These are phyloP conservation scores for Suillus fuscotomentosus DNA, from an alignment of 768 basidiomycete species.

Conservation along the genomic window DNA sequence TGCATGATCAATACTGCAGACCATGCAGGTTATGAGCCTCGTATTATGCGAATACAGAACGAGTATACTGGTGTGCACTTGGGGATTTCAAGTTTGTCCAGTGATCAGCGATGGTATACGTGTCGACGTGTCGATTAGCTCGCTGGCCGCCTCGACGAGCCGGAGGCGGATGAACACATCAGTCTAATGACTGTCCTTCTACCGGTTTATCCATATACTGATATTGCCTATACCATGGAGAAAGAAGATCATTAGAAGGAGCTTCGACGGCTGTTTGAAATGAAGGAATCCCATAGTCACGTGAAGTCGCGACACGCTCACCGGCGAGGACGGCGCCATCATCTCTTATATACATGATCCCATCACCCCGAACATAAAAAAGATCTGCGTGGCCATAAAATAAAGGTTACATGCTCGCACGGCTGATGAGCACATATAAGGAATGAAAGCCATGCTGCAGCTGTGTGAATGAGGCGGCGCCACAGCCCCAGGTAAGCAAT, in stretches of 20 bases:
- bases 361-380: neutral
- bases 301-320: neutral
- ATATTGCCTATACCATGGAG: neutral
- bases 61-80: neutral
- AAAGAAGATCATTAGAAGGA: neutral
- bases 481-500: too few relatives aligned
- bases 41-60: neutral
- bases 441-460: neutral
- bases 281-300: too few relatives aligned
- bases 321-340: neutral
- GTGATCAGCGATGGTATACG: neutral
- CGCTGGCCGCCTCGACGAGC: neutral
- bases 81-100: neutral
- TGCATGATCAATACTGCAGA: neutral
- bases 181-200: neutral
- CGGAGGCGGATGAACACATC: neutral
- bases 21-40: neutral
- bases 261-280: neutral
- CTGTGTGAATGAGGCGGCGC: neutral
- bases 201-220: neutral
- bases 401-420: neutral
- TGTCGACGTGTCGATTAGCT: neutral
- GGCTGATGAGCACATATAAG: neutral
- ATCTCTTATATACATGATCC: too few relatives aligned
- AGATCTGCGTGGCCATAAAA: neutral